A percentile compares a stretch with the other conserved stretches of the same genome.
These are phyloP conservation scores for Fusarium globosum DNA, from an alignment of 2,329 filamentous ascomycete species.

Conservation along the genomic window DNA sequence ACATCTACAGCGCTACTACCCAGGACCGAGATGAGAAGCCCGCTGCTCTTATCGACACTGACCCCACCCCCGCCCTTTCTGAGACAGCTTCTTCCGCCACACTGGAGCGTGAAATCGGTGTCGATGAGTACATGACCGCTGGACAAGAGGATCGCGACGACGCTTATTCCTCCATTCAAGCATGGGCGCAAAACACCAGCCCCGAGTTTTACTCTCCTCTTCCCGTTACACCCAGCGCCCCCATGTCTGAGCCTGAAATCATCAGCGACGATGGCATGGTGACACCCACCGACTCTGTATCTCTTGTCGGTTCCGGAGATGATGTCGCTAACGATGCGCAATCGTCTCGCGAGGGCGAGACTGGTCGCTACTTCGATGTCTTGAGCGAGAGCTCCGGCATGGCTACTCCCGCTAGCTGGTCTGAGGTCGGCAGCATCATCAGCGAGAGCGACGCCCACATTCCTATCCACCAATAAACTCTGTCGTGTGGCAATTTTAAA, in stretches of 20 bases:
- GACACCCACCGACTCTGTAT: conserved; percentile 70
- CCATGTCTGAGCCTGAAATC: conserved; percentile 63
- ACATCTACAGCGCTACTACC: conserved; percentile 69
- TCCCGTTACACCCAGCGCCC: conserved; percentile 61
- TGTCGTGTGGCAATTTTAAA: neutral
- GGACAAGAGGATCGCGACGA: conserved; percentile 59
- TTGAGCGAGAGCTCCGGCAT: conserved; percentile 70
- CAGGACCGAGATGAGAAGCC: conserved; percentile 45
- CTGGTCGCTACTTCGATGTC: conserved; percentile 61
- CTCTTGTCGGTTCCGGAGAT: conserved; percentile 63
- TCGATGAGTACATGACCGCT: conserved; percentile 65
- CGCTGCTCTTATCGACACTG: conserved; percentile 50
- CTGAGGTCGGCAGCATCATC: conserved; percentile 71
- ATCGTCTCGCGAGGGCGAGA: conserved; percentile 53
- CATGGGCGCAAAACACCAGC: conserved; percentile 68
- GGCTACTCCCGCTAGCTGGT: conserved; percentile 71
- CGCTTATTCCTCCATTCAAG: conserved; percentile 71
- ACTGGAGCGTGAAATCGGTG: conserved; percentile 51
- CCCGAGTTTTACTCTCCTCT: conserved; percentile 71
- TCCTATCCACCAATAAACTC: conserved; percentile 47
- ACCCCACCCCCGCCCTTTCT: conserved; percentile 33
- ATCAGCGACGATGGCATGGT: conserved; percentile 62
- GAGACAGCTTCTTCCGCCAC: conserved; percentile 43
- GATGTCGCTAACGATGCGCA: conserved; percentile 58
- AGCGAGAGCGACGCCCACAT: conserved; percentile 63